Base-by-base conservation (phyloP, 192 early-diverging fungal genomes). In the Podila clonocystis region DNA sequence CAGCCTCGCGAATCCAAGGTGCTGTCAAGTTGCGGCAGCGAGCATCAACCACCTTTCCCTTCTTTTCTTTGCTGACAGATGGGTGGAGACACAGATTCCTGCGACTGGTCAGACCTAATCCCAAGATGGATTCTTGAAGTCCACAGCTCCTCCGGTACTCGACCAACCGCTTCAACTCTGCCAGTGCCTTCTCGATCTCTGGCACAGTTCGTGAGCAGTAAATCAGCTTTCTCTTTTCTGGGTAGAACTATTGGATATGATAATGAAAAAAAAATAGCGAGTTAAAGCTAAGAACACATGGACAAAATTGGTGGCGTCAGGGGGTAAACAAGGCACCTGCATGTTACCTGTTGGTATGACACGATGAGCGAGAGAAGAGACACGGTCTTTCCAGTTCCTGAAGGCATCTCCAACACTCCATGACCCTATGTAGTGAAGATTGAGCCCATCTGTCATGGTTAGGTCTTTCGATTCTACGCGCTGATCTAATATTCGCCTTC, bases 141-240 rank as follows among this genome's bases (percentile, higher is more conserved):
- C 93, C 95, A 31, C 91, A 82, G 50, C 80, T 76, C 75, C 82
- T 85, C 20, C 98, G 85, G 82, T 96, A 99, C 41, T 86, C 93
- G 71, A 97, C 94, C 75, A 99, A 73, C 26, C 96, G 89, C 76
- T 97, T 93, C 68, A 99, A 89, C 88, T 99, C 98, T 7, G 94
- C 94, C 58, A 99, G 83, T 3, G 97, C 97, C 84, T 99, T 99
- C 84, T 99, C 98, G 68, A 99, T 99, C 74, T 99, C 98, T 11
- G 98, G 98, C 22, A 99, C 97, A 5, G 98, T 99, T 78, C 98
- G 96, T 41, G 98, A 99, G 77, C 98, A 99, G 87, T 99, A 99
- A n/a, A 99, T 93, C 15, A 99, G 87, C 83, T 99, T 99, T 36
- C 97, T 85, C 74, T 96, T 92, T 72, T 97, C 94, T 9, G 94